A percentile compares a stretch with the other conserved stretches of the same genome.
These are phyloP conservation scores for Malus hybrid DNA, from an alignment of 331 rosid genomes.

Conservation along the genomic window DNA sequence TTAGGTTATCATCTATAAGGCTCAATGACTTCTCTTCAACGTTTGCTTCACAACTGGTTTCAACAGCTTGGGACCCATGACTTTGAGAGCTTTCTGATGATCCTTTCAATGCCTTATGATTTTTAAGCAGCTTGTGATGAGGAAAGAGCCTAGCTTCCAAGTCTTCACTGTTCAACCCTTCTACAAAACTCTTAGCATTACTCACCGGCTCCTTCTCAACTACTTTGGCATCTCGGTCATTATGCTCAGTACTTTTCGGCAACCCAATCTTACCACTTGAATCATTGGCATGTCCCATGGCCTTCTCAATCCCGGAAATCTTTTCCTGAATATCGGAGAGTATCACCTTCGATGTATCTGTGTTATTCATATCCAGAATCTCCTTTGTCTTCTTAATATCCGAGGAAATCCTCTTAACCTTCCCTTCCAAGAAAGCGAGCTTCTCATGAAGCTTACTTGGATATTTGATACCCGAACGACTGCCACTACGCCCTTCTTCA, in stretches of 20 bases:
- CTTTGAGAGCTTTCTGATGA: conserved; percentile 20
- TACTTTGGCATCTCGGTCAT: conserved; percentile 4
- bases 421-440: conserved; percentile 92
- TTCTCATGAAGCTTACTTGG: conserved; percentile 90
- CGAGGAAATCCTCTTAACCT: conserved; percentile 86
- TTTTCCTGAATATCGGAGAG: conserved; percentile 84
- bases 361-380: conserved; percentile 74
- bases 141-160: conserved; percentile 81
- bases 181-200: conserved; percentile 24
- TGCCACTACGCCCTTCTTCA: conserved; percentile 14
- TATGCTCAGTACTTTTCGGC: conserved; percentile 10
- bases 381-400: conserved; percentile 94
- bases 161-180: conserved; percentile 50
- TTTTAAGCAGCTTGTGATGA: conserved; percentile 67
- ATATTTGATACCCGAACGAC: conserved; percentile 23
- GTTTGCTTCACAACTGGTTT: conserved; percentile 16
- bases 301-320: conserved; percentile 85
- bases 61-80: conserved; percentile 21
- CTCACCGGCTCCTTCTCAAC: conserved; percentile 19
- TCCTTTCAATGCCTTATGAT: conserved; percentile 21
- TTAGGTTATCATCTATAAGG: conserved; percentile 45
- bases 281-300: conserved; percentile 40
- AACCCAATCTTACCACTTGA: conserved; percentile 29
- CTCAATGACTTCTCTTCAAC: conserved; percentile 32
- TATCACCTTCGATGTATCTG: conserved; percentile 69